Evolutionary conservation across 805 yeast species (phyloP).

Genomic region (Saccharomycopsis sp.): DNA sequence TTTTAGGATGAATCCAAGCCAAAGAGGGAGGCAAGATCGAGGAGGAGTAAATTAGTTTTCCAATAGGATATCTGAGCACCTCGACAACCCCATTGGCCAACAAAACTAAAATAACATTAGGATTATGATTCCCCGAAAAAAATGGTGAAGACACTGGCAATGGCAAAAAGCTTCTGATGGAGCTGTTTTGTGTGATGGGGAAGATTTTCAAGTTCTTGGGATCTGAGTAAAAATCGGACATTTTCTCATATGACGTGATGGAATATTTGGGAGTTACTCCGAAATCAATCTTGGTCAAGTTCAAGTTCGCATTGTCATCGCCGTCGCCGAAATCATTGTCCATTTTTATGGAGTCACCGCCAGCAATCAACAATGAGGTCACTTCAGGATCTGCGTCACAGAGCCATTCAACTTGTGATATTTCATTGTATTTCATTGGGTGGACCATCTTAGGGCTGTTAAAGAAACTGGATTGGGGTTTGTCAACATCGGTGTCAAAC

Average conservation of each 20-base stretch:
- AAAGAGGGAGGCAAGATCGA: constrained; percentile 71
- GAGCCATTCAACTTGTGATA: constrained; percentile 62
- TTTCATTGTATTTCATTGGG: constrained; percentile 29
- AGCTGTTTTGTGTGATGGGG: constrained; percentile 42
- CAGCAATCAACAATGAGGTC: constrained; percentile 63
- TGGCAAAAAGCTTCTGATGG: constrained; percentile 40
- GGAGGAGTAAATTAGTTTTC: constrained; percentile 42
- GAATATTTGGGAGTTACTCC: constrained; percentile 75
- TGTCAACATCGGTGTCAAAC: constrained; percentile 55
- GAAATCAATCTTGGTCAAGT: constrained; percentile 55
- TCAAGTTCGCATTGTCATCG: constrained; percentile 16
- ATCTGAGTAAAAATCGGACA: constrained; percentile 64
- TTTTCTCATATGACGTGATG: constrained; percentile 73
- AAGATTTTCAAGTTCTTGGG: constrained; percentile 48
- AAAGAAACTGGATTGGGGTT: constrained; percentile 31
- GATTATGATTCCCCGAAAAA: constrained; percentile 74
- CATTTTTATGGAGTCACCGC: constrained; percentile 46
- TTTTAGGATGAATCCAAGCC: constrained; percentile 68
- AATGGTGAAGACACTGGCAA: constrained; percentile 61
- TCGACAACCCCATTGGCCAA: constrained; percentile 59
- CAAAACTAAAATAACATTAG: constrained; percentile 50
- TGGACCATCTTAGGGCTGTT: constrained; percentile 20
- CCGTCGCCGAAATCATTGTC: constrained; percentile 35
- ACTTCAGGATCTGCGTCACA: constrained; percentile 73
- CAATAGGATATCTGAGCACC: constrained; percentile 49